Base-by-base conservation (phyloP, 2,329 filamentous ascomycete genomes). In the Pestalotiopsis sp. region DNA sequence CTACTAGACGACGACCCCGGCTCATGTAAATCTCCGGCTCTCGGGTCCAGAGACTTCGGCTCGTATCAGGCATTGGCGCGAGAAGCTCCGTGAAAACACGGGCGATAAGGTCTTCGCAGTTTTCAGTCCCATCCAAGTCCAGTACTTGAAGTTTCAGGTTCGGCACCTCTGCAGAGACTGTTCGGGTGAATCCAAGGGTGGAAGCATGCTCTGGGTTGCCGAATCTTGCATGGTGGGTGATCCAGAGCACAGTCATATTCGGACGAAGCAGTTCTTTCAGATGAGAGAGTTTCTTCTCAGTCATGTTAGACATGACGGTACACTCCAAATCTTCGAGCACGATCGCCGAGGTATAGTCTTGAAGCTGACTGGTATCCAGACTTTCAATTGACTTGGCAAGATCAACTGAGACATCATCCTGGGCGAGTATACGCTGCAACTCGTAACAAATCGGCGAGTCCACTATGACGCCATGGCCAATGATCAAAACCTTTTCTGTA, bases 21-120 rank as follows among this genome's bases (percentile, higher is more conserved):
- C 80, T 73, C 1, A 82, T 71, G 55, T 82, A 76, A 2, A 83
- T 73, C 72, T 83, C 81, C 0, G 74, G 74, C 69, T 83, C 81
- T 17, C 72, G 67, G 1, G 71, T 70, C 75, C 76, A 78, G 1
- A 81, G 70, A 1, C 64, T 60, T 5, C 68, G 26, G 1, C 30
- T 44, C 1, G 56, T 20, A 5, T 62, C 26, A 7, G 64, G 56
- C 9, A 55, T 35, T 3, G 63, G 6, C 13, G 11, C 38, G 35
- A 57, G 40, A 0, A 78, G 65, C 24, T 64, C 66, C 6, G 68
- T 60, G 57, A 76, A 74, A 9, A 68, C 67, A 20, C 72, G 61
- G 9, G 66, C 60, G 13, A 78, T 71, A 66, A 68, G 22, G 7
- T 67, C 44, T 1, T 39, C 68, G 1, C 70, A 65, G 6, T 48